Percentiles rank a stretch among this genome's conserved stretches.
Evolutionary conservation across 805 yeast genomes (phyloP).

Genomic region (Candida parachauliodes): DNA sequence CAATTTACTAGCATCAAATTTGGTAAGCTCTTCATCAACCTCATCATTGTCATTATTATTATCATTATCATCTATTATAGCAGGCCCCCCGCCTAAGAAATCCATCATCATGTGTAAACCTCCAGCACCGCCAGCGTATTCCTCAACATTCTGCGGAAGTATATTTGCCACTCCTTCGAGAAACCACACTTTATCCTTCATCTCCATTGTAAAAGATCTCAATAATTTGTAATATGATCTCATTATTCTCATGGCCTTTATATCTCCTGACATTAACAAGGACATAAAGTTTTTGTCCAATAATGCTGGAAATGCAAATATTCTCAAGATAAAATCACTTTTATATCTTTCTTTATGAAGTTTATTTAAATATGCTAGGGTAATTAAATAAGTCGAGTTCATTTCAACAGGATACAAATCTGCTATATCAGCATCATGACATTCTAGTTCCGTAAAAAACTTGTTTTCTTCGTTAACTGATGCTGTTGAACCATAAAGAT

Average conservation of each 20-base stretch:
- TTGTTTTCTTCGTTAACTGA: slow-evolving; percentile 9
- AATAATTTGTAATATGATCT: slow-evolving; percentile 79
- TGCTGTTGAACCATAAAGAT: slow-evolving; percentile 22
- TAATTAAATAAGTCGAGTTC: slow-evolving; percentile 81
- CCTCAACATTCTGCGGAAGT: slow-evolving; percentile 87
- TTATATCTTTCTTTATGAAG: slow-evolving; percentile 77
- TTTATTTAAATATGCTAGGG: slow-evolving; percentile 81
- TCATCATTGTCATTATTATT: slow-evolving; percentile 16
- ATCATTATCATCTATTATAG: slow-evolving; percentile 29
- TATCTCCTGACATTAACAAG: slow-evolving; percentile 77
- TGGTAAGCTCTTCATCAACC: slow-evolving; percentile 22
- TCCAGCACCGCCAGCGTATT: slow-evolving; percentile 80
- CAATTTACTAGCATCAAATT: slow-evolving; percentile 46
- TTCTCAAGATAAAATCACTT: slow-evolving; percentile 79
- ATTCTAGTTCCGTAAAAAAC: slow-evolving; percentile 57
- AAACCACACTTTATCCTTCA: slow-evolving; percentile 91
- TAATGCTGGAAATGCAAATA: slow-evolving; percentile 91
- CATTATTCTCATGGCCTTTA: slow-evolving; percentile 87
- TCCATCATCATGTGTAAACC: slow-evolving; percentile 92
- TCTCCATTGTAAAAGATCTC: slow-evolving; percentile 76
- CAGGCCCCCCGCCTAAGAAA: slow-evolving; percentile 68
- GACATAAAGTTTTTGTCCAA: slow-evolving; percentile 78
- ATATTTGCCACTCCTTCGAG: slow-evolving; percentile 87
- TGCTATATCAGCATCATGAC: slow-evolving; percentile 81
- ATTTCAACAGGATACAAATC: slow-evolving; percentile 84